A percentile compares a stretch with the other conserved stretches of the same genome.
phyloP scores from a whole-genome alignment of 164 flowering plant species.

The Tetrastigma voinierianum region DNA sequence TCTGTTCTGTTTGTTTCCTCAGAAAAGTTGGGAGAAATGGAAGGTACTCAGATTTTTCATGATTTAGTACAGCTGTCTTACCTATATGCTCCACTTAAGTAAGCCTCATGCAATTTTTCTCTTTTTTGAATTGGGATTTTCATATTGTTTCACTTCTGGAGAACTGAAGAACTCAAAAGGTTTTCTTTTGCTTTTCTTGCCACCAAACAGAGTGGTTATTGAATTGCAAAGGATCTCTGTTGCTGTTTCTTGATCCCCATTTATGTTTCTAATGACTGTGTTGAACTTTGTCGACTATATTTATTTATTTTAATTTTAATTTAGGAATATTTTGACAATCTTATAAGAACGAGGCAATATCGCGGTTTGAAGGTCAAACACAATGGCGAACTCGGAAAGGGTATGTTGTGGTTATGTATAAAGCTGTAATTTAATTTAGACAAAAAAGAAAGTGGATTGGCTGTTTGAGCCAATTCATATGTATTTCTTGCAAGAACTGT shows the following conservation, averaged over 20 bases:
- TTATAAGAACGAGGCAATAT: constrained; percentile 44
- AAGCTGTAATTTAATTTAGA: not conserved
- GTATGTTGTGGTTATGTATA: constrained; percentile 22
- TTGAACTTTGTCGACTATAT: not conserved
- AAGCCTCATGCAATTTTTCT: no score
- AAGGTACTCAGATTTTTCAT: no score
- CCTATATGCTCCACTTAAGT: no score
- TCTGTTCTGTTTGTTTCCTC: not conserved
- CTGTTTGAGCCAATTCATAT: not conserved
- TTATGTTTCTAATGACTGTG: not conserved
- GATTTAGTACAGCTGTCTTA: no score
- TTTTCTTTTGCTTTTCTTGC: not conserved
- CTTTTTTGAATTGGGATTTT: no score
- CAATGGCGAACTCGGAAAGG: constrained; percentile 62
- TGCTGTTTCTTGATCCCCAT: not conserved
- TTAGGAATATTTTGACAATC: constrained; percentile 73
- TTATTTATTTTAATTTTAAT: not conserved
- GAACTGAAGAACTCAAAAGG: not conserved
- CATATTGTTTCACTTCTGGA: no score
- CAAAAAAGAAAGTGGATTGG: not conserved
- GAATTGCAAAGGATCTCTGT: not conserved
- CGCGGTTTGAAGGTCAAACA: constrained; percentile 52
- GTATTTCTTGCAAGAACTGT: no score
- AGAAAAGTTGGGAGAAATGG: not conserved
- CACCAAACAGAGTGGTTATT: not conserved